Conservation (phyloP, 805 yeast genomes). For the Wickerhamomyces xylosicus region DNA sequence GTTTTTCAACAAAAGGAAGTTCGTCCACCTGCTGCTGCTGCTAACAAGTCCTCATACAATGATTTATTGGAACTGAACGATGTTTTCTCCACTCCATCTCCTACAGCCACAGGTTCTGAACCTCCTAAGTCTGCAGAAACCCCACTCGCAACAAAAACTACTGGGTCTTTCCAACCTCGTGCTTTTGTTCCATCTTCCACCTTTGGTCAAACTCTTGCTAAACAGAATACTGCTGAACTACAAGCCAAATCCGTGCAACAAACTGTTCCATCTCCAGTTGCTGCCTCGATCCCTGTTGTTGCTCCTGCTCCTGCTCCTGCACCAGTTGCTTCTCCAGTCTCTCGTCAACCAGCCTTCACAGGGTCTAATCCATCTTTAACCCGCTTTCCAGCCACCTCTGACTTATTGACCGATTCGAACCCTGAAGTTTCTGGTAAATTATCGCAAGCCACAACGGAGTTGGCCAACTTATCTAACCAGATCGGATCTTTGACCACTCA, state of each 20-base stretch:
- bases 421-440: constrained; percentile 53
- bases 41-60: constrained; percentile 45
- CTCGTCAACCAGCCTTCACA: constrained; percentile 5
- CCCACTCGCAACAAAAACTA: constrained; percentile 17
- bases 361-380: background rate
- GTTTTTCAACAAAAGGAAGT: constrained; percentile 5
- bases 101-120: constrained; percentile 14
- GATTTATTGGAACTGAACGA: constrained; percentile 56
- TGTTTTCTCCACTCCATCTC: constrained; percentile 36
- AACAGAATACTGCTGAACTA: constrained; percentile 9
- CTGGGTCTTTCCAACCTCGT: constrained; percentile 17
- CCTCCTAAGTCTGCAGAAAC: constrained; percentile 17
- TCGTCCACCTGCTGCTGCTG: constrained; percentile 28
- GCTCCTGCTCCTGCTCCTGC: constrained; percentile 1
- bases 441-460: constrained; percentile 72
- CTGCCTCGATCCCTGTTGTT: background rate
- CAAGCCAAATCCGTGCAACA: constrained; percentile 13
- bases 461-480: constrained; percentile 81
- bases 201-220: constrained; percentile 65
- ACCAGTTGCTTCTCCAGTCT: background rate
- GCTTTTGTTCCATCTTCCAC: constrained; percentile 72
- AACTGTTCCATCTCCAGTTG: constrained; percentile 13
- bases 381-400: constrained; percentile 23
- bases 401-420: constrained; percentile 40
- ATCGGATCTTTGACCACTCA: constrained; percentile 69